Evolutionary conservation across 192 early-diverging fungal genomes (phyloP).

Genomic region (Rhizophagus prolifer): DNA sequence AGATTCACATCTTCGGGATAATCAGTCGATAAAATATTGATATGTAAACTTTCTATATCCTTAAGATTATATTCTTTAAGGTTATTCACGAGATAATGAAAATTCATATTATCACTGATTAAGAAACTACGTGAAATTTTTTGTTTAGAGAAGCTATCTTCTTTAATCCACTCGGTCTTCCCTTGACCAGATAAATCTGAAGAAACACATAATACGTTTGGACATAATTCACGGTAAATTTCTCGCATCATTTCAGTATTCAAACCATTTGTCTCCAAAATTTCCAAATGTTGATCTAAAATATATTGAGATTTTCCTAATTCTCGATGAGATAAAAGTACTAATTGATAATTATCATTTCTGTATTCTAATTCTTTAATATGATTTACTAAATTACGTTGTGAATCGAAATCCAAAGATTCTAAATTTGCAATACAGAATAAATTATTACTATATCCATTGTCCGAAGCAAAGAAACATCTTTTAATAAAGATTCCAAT

Average conservation of each 20-base stretch:
- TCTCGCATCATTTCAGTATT: background rate
- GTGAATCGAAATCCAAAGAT: conserved; percentile 25
- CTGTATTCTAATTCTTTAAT: background rate
- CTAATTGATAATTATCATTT: conserved; percentile 9
- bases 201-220: conserved; percentile 24
- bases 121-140: conserved; percentile 13
- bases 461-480: conserved; percentile 23
- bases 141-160: background rate
- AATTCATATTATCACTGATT: conserved; percentile 9
- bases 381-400: conserved; percentile 26
- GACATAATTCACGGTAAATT: conserved; percentile 21
- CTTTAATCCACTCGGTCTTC: conserved; percentile 31
- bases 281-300: conserved; percentile 20
- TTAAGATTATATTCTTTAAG: conserved; percentile 10
- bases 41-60: conserved; percentile 19
- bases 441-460: no score
- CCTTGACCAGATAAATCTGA: conserved; percentile 29
- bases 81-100: conserved; percentile 19
- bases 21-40: background rate
- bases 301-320: conserved; percentile 21
- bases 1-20: background rate
- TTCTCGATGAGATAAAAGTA: conserved; percentile 20
- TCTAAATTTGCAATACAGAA: conserved; percentile 33
- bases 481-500: conserved; percentile 24
- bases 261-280: background rate